Base-by-base conservation (phyloP, 495 filamentous ascomycete genomes). In the Penicillium lividum region DNA sequence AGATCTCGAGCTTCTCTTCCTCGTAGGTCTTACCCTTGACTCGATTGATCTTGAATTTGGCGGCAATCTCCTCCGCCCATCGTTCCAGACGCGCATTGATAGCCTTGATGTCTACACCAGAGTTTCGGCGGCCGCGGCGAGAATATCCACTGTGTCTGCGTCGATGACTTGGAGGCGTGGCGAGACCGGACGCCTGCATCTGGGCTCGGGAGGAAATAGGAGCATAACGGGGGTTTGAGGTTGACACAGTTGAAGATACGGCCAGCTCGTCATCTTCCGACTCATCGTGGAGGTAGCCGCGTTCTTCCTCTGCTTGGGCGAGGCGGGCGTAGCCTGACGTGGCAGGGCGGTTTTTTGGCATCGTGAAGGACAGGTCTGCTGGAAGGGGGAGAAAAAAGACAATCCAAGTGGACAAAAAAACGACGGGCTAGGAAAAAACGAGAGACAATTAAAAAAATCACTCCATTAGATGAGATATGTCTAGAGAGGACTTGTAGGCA, bases 1-100 rank as follows among this genome's bases (percentile, higher is more conserved):
- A 91, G 50, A 99, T 99, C 75, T 99, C 95, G 33, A 97, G 81
- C 49, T 85, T 88, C 71, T 93, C 91, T 62, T 95, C 92, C 61
- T 93, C 89, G 28, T 83, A 77, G 18, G 81, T 83, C 70, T 84
- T 89, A 30, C 89, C 90, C 72, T 89, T 93, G 60, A 87, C 85
- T 42, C 84, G 85, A 56, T 82, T 78, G 64, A 92, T 90, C 77
- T 96, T 98, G 83, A 98, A 98, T 65, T 95, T 95, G 62, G 89
- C 89, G 30, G 95, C 93, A 65, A 99, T 98, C 77, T 99, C 93
- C 62, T 97, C 93, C 42, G 95, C 95, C 94, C 94, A 99, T 63
- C 90, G 81, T 71, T 99, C 94, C 18, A 99, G 79, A 48, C 94
- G 85, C 54, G 94, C 93, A 75, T 99, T 99, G 72, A 99, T 97